Evolutionary conservation across 163 green algal species (phyloP).

Genomic region (Chloromonas sp.): DNA sequence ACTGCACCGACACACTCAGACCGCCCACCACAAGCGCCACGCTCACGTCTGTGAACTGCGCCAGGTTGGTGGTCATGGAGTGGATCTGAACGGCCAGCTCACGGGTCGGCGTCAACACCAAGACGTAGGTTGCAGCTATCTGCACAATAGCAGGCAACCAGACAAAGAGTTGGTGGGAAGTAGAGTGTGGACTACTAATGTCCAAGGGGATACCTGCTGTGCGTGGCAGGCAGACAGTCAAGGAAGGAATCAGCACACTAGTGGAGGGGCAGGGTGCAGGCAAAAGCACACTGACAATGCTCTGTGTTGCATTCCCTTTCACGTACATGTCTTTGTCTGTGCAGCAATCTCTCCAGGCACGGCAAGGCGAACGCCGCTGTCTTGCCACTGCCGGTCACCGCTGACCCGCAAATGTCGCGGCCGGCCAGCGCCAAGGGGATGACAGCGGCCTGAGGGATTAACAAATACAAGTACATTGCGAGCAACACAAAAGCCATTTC

Average conservation of each 20-base stretch:
- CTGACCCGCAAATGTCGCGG: constrained; percentile 90
- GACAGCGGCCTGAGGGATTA: constrained; percentile 70
- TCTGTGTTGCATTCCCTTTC: not conserved
- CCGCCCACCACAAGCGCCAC: constrained; percentile 89
- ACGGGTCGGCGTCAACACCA: constrained; percentile 90
- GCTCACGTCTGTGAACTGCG: constrained; percentile 89
- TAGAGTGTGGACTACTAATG: not conserved
- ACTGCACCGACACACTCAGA: constrained; percentile 55
- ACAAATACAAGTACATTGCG: not conserved
- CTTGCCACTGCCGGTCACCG: constrained; percentile 90
- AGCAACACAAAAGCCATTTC: not conserved
- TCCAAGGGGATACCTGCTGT: too few relatives aligned
- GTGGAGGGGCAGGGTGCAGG: too few relatives aligned
- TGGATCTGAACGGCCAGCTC: constrained; percentile 96
- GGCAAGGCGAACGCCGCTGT: constrained; percentile 95
- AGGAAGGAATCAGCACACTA: too few relatives aligned
- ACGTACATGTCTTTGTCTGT: constrained; percentile 51
- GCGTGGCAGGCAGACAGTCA: too few relatives aligned
- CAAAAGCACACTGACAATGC: too few relatives aligned
- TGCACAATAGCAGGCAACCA: constrained; percentile 7
- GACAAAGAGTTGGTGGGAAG: constrained; percentile 3
- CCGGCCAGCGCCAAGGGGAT: constrained; percentile 87
- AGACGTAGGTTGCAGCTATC: constrained; percentile 80
- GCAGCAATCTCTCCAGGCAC: constrained; percentile 90
- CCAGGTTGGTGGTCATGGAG: constrained; percentile 88